Percentiles rank a stretch among this genome's conserved stretches.
These are phyloP conservation scores for Ananas comosus DNA, from an alignment of 176 grass and related monocot genomes.

Conservation along the genomic window DNA sequence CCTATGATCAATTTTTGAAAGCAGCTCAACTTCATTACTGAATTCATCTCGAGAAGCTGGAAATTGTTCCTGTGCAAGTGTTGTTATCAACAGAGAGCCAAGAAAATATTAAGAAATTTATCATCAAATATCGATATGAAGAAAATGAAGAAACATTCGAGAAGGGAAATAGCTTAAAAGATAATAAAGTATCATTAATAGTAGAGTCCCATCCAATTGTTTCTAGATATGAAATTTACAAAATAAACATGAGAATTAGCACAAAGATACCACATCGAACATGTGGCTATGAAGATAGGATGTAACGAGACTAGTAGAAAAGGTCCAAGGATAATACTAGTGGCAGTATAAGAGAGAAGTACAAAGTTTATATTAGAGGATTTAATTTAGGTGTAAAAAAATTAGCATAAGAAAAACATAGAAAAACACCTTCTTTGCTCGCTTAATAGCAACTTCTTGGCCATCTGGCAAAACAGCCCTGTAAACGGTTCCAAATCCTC, in stretches of 20 bases:
- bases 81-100: not conserved
- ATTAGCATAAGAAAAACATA: slow-evolving; percentile 4
- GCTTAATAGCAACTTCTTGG: slow-evolving; percentile 72
- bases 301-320: too few species aligned
- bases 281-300: too few species aligned
- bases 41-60: slow-evolving; percentile 74
- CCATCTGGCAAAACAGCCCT: slow-evolving; percentile 67
- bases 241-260: too few species aligned
- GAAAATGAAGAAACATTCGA: not conserved
- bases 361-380: too few species aligned
- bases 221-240: not conserved
- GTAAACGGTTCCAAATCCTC: slow-evolving; percentile 95
- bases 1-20: slow-evolving; percentile 94
- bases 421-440: slow-evolving; percentile 87
- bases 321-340: too few species aligned
- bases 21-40: slow-evolving; percentile 89
- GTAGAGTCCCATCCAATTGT: not conserved
- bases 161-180: not conserved
- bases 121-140: not conserved
- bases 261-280: too few species aligned
- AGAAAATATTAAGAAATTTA: slow-evolving; percentile 15
- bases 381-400: too few species aligned
- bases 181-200: not conserved
- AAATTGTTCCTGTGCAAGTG: slow-evolving; percentile 64
- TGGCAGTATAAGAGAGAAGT: too few species aligned